Conservation (phyloP, 495 filamentous ascomycete species). For the Daldinia childiae region DNA sequence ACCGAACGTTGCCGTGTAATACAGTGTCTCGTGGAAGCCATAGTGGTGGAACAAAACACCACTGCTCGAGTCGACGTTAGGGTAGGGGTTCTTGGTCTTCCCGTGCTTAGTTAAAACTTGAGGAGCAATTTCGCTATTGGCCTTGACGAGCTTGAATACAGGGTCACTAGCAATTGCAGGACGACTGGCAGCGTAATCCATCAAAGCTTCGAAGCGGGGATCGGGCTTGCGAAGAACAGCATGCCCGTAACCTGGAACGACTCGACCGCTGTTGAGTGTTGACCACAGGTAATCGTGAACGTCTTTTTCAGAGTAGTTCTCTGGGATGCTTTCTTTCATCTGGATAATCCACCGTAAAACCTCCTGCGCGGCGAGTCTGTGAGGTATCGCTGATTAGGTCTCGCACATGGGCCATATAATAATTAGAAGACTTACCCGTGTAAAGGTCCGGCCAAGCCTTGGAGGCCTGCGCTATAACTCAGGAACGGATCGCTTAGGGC, state of each 20-base stretch:
- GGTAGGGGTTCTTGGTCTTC: slow-evolving; percentile 99
- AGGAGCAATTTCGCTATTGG: slow-evolving; percentile 80
- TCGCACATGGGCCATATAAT: neutral
- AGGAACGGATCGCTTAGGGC: slow-evolving; percentile 95
- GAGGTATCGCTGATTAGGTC: slow-evolving; percentile 20
- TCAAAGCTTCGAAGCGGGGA: slow-evolving; percentile 92
- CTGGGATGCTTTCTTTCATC: slow-evolving; percentile 90
- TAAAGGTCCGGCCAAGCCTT: slow-evolving; percentile 92
- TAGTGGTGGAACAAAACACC: slow-evolving; percentile 98
- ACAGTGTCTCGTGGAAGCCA: slow-evolving; percentile 94
- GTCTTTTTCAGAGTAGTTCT: slow-evolving; percentile 77
- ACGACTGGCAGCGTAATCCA: slow-evolving; percentile 89
- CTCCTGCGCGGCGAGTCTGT: slow-evolving; percentile 89
- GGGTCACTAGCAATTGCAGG: slow-evolving; percentile 87
- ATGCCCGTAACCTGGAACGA: slow-evolving; percentile 97
- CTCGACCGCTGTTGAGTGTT: slow-evolving; percentile 91
- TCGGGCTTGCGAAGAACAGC: slow-evolving; percentile 97
- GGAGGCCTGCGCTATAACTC: slow-evolving; percentile 93
- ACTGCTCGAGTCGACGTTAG: slow-evolving; percentile 91
- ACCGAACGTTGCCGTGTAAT: slow-evolving; percentile 97
- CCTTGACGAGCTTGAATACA: slow-evolving; percentile 91
- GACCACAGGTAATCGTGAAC: slow-evolving; percentile 91
- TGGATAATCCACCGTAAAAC: slow-evolving; percentile 94
- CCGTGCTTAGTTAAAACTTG: slow-evolving; percentile 90
- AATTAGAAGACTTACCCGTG: slow-evolving; percentile 69